Percentiles rank a stretch among this genome's conserved stretches.
Evolutionary conservation across 2,329 filamentous ascomycete genomes (phyloP).

Genomic region (Pseudocercospora fijiensis): DNA sequence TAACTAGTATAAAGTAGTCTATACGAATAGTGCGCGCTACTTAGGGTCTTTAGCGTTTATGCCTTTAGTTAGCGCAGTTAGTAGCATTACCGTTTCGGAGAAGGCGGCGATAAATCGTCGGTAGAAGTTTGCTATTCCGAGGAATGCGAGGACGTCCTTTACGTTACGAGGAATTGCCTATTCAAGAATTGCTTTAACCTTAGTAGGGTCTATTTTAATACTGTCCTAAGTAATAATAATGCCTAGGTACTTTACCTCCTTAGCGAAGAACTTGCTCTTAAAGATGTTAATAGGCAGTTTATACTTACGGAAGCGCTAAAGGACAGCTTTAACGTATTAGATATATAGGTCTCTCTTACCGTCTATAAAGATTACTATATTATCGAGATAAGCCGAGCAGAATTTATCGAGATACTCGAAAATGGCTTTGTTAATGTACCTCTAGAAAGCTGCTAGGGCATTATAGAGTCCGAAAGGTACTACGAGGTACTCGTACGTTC

Average conservation of each 20-base stretch:
- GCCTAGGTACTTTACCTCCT: background rate
- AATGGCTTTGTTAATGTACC: background rate
- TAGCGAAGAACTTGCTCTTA: background rate
- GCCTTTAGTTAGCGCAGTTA: background rate
- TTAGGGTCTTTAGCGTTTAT: background rate
- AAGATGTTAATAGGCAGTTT: background rate
- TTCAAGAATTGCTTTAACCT: background rate
- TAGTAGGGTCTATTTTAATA: background rate
- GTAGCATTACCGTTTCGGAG: background rate
- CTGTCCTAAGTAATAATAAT: background rate
- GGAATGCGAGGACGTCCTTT: constrained; percentile 4
- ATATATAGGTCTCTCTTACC: background rate
- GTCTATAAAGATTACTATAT: background rate
- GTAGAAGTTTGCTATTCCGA: constrained; percentile 9
- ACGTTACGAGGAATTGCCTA: background rate
- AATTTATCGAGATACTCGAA: background rate
- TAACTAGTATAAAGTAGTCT: background rate
- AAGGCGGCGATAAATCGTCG: background rate
- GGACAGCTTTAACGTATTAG: background rate
- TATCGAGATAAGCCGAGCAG: background rate
- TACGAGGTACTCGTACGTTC: background rate
- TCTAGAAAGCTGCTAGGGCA: background rate
- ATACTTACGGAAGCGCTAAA: background rate
- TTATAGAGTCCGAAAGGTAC: background rate
- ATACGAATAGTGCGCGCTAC: background rate